Conservation (phyloP, 2,329 filamentous ascomycete genomes). For the Cladobotryum mycophilum region DNA sequence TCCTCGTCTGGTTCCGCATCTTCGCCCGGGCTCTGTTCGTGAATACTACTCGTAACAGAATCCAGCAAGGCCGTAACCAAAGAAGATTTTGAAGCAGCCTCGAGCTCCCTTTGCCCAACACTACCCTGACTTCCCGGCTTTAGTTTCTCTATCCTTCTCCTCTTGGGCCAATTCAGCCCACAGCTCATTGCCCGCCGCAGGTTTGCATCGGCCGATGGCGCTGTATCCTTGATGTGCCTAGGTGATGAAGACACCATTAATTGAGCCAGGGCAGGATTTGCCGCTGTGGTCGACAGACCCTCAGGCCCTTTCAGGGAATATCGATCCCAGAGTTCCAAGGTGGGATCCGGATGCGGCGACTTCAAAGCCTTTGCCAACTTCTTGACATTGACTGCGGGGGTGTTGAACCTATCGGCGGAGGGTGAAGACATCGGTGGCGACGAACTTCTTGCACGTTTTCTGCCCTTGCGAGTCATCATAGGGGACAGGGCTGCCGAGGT, state of each 20-base stretch:
- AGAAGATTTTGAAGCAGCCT: conserved; percentile 49
- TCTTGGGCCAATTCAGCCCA: conserved; percentile 65
- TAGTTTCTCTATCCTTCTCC: conserved; percentile 51
- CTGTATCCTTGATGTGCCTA: conserved; percentile 43
- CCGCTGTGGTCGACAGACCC: conserved; percentile 35
- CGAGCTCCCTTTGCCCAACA: conserved; percentile 33
- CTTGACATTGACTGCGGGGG: conserved; percentile 50
- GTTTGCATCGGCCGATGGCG: conserved; percentile 36
- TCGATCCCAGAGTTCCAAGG: conserved; percentile 70
- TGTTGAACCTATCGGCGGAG: conserved; percentile 37
- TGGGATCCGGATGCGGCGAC: conserved; percentile 65
- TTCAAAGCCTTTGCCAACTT: conserved; percentile 53
- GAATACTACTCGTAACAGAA: conserved; percentile 53
- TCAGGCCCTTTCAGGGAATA: conserved; percentile 49
- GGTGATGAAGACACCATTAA: conserved; percentile 67
- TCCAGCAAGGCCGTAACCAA: conserved; percentile 60
- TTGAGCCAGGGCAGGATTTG: conserved; percentile 55
- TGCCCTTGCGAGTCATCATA: conserved; percentile 44
- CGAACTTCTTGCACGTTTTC: conserved; percentile 67
- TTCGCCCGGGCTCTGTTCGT: conserved; percentile 32
- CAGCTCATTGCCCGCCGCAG: conserved; percentile 63
- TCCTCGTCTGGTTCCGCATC: conserved; percentile 23
- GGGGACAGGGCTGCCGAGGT: conserved; percentile 39
- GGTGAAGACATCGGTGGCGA: conserved; percentile 69
- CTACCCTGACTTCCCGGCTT: conserved; percentile 30